Base-by-base conservation (phyloP, 2,329 filamentous ascomycete genomes). In the Beauveria sp. region DNA sequence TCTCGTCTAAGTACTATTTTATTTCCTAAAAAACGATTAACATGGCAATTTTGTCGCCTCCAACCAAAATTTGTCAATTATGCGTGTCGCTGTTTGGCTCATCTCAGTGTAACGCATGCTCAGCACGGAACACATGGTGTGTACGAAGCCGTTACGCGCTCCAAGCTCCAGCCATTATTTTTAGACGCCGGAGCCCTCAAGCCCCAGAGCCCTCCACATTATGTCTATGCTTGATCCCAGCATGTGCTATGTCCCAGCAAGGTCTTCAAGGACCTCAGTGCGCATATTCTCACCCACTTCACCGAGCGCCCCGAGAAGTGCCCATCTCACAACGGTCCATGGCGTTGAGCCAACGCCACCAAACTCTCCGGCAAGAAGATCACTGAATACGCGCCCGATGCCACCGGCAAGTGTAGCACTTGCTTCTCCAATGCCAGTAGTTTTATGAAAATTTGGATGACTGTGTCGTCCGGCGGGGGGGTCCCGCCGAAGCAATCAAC, bases 381-480 rank as follows among this genome's bases (percentile, higher is more conserved):
- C 41, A 84, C 85, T 5, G 85, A 84, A 59, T 90, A 91, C 70
- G 82, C 88, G 20, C 82, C 86, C 62, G 90, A 94, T 68, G 87
- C 90, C 34, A 94, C 92, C 16, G 93, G 92, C 76, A 96, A 94
- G 78, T 97, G 94, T 76, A 96, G 92, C 28, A 97, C 92, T 56
- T 99, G 94, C 14, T 97, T 97, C 76, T 85, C 84, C 77, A 96
- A 91, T 69, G 92, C 5, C 93, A 97, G 73, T 92, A 97, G 77
- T 97, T 97, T 77, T 97, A 97, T 74, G 94, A 97, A 82, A 93
- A 97, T 82, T 80, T 97, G 71, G 93, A 89, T 68, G 86, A 89
- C 75, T 89, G 86, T 70, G 86, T 89, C 64, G 86, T 89, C 26
- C 86, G 88, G 71, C 85, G 87, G 72, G 85, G 72, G 85, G 86